Conservation (phyloP, 176 grass and related monocot species). For the Oryza rufipogon region DNA sequence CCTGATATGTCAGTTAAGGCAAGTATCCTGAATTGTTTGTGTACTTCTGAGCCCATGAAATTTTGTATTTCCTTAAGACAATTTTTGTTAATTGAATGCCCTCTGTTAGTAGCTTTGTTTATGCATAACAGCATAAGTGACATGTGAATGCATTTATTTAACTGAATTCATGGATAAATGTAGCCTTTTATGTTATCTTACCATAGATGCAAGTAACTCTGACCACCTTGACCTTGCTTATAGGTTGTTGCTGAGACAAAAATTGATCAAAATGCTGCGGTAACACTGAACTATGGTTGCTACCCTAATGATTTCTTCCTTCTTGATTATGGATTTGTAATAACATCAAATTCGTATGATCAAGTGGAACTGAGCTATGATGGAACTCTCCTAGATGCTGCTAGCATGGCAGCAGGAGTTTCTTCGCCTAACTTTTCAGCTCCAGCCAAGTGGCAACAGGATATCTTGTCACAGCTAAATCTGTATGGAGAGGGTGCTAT, state of each 20-base stretch:
- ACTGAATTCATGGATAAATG: background rate
- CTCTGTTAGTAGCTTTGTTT: slow-evolving; percentile 16
- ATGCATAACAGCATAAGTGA: background rate
- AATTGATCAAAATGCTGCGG: slow-evolving; percentile 62
- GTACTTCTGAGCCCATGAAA: background rate
- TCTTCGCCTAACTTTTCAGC: slow-evolving; percentile 77
- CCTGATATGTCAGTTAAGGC: slow-evolving; percentile 85
- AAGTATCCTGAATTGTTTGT: slow-evolving; percentile 35
- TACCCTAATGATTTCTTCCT: slow-evolving; percentile 90
- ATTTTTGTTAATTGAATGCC: background rate
- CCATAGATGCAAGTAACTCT: slow-evolving; percentile 3
- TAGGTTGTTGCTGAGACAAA: slow-evolving; percentile 75
- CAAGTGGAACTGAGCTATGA: slow-evolving; percentile 89
- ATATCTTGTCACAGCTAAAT: slow-evolving; percentile 74
- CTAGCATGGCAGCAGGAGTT: slow-evolving; percentile 88
- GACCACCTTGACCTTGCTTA: background rate
- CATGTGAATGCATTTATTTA: background rate
- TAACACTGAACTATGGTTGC: slow-evolving; percentile 90
- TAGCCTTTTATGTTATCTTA: background rate
- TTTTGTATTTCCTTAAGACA: background rate
- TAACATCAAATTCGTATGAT: slow-evolving; percentile 78
- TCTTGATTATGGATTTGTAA: slow-evolving; percentile 97
- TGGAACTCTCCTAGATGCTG: slow-evolving; percentile 81
- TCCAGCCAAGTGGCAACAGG: slow-evolving; percentile 74
- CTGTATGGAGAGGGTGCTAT: slow-evolving; percentile 70